Evolutionary conservation across 2,329 filamentous ascomycete species (phyloP).

Genomic region (Colletotrichum sojae): DNA sequence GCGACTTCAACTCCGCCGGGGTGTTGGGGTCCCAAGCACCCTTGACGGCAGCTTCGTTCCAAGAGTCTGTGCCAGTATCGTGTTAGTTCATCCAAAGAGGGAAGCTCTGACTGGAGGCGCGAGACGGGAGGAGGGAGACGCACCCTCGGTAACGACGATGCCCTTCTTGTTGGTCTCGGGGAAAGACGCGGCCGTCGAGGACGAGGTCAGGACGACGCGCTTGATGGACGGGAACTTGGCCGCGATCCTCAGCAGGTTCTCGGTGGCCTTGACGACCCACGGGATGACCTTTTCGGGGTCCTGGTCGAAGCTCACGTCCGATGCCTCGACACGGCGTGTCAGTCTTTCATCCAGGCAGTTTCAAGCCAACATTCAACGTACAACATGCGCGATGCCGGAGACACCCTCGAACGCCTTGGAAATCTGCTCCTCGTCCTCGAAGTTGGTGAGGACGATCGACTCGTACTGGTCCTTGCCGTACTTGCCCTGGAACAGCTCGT

Average conservation of each 20-base stretch:
- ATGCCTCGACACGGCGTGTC: slow-evolving; percentile 49
- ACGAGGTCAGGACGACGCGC: slow-evolving; percentile 58
- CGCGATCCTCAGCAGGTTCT: slow-evolving; percentile 52
- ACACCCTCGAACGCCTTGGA: slow-evolving; percentile 47
- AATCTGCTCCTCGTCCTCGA: slow-evolving; percentile 46
- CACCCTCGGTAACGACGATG: slow-evolving; percentile 40
- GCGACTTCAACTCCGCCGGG: slow-evolving; percentile 46
- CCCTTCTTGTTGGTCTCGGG: slow-evolving; percentile 40
- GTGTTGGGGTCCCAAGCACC: slow-evolving; percentile 55
- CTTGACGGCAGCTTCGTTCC: slow-evolving; percentile 52
- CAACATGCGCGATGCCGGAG: slow-evolving; percentile 19
- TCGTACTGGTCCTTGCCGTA: slow-evolving; percentile 53
- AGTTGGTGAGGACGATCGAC: slow-evolving; percentile 50
- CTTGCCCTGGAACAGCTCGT: slow-evolving; percentile 47
- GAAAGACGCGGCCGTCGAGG: slow-evolving; percentile 45
- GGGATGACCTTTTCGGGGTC: slow-evolving; percentile 58
- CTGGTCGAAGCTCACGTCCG: slow-evolving; percentile 49
- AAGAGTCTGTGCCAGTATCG: slow-evolving; percentile 44
- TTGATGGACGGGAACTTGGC: slow-evolving; percentile 51
- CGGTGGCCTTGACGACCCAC: slow-evolving; percentile 46
- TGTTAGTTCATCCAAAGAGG: too few relatives aligned
- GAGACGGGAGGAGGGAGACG: slow-evolving; percentile 9
- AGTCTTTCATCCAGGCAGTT: neutral
- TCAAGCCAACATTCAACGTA: neutral
- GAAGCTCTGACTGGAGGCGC: too few relatives aligned